Conservation (phyloP, 371 early-diverging fungal species). For the Syncephalastrum contaminatum region DNA sequence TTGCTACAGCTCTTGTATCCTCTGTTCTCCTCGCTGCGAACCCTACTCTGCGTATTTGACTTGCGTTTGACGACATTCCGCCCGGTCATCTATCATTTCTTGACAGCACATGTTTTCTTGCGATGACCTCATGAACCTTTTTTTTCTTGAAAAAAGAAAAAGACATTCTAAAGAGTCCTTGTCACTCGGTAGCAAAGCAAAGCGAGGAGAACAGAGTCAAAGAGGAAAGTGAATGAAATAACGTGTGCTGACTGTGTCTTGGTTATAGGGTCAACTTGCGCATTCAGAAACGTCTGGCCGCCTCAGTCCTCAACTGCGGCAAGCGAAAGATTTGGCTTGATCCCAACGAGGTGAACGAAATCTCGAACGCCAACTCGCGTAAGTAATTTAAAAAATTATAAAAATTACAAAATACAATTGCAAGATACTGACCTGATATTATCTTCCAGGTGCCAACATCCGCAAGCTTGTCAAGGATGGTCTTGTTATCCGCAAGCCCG, state of each 20-base stretch:
- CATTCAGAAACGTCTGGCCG: conserved; percentile 96
- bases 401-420: background rate
- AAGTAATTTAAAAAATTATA: conserved; percentile 34
- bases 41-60: no score
- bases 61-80: no score
- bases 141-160: no score
- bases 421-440: background rate
- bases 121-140: no score
- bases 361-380: conserved; percentile 98
- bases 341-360: conserved; percentile 96
- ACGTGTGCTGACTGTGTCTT: background rate
- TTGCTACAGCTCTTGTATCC: no score
- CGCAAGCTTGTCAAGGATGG: conserved; percentile 98
- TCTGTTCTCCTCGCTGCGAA: no score
- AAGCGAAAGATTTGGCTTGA: conserved; percentile 99
- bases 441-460: conserved; percentile 84
- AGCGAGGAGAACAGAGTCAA: no score
- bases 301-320: conserved; percentile 98
- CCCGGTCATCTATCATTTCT: no score
- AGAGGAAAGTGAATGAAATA: no score
- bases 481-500: conserved; percentile 96
- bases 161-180: no score
- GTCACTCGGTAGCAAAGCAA: no score
- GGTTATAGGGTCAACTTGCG: conserved; percentile 74
- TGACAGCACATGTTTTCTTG: no score